Evolutionary conservation across 73 alveolate genomes (phyloP).

Genomic region (Stentor coeruleus): DNA sequence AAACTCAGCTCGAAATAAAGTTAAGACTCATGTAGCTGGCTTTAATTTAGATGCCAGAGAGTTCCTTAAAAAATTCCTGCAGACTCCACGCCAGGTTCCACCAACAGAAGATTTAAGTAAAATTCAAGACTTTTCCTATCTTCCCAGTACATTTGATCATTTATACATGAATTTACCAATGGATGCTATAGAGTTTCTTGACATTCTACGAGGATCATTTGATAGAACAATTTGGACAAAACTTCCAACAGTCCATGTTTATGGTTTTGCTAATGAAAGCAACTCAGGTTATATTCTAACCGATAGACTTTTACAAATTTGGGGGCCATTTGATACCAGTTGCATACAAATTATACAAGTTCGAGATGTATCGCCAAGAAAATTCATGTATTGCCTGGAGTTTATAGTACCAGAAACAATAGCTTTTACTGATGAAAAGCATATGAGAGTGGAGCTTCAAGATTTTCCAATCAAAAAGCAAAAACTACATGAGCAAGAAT

Average conservation of each 20-base stretch:
- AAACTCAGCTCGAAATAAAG: slow-evolving; percentile 75
- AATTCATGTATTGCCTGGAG: slow-evolving; percentile 79
- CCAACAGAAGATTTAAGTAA: slow-evolving; percentile 23
- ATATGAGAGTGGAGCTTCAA: too few relatives aligned
- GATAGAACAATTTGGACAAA: slow-evolving; percentile 47
- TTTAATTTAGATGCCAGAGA: slow-evolving; percentile 97
- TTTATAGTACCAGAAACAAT: slow-evolving; percentile 78
- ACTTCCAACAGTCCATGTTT: slow-evolving; percentile 89
- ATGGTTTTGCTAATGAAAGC: slow-evolving; percentile 72
- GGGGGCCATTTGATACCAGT: slow-evolving; percentile 53
- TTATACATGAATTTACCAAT: slow-evolving; percentile 97
- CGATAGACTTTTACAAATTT: slow-evolving; percentile 70
- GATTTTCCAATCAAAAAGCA: too few relatives aligned
- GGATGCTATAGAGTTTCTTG: slow-evolving; percentile 95
- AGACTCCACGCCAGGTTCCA: slow-evolving; percentile 43
- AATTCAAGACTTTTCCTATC: slow-evolving; percentile 48
- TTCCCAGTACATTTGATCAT: slow-evolving; percentile 80
- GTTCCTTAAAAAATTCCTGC: slow-evolving; percentile 61
- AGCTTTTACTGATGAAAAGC: too few relatives aligned
- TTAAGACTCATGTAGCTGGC: slow-evolving; percentile 51
- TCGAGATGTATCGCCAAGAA: slow-evolving; percentile 81
- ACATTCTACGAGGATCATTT: slow-evolving; percentile 78
- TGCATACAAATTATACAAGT: slow-evolving; percentile 67
- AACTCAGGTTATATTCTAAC: slow-evolving; percentile 63
- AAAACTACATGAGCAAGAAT: too few relatives aligned